Conservation (phyloP, 768 basidiomycete species). For the Amanita jacksonii region DNA sequence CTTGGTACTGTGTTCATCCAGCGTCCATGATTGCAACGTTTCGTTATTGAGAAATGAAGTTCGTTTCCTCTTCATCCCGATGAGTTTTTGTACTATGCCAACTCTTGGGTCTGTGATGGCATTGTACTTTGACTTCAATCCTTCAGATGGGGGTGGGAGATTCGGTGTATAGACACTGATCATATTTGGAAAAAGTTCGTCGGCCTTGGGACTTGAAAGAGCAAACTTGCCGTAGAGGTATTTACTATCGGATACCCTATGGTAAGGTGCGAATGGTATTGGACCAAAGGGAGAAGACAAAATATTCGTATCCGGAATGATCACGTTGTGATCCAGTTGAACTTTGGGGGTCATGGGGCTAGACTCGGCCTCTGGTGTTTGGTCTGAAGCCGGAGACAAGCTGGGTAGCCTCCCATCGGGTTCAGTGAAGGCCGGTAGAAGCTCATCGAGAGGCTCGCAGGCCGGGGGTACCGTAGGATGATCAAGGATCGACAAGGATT, state of each 20-base stretch:
- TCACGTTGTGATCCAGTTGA: conserved; percentile 27
- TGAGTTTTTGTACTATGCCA: conserved; percentile 55
- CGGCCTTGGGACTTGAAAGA: conserved; percentile 53
- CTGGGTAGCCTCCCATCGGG: conserved; percentile 26
- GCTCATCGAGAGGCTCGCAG: conserved; percentile 15
- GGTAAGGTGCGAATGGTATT: conserved; percentile 60
- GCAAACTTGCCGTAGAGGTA: conserved; percentile 68
- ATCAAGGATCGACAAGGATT: neutral
- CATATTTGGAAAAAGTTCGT: conserved; percentile 28
- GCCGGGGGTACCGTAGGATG: conserved; percentile 7
- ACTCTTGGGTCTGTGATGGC: conserved; percentile 64
- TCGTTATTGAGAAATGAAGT: conserved; percentile 26
- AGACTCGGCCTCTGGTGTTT: conserved; percentile 36
- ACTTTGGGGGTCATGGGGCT: conserved; percentile 47
- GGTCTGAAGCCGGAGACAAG: conserved; percentile 37
- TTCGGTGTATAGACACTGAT: conserved; percentile 10
- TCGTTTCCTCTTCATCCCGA: conserved; percentile 60
- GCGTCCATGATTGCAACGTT: conserved; percentile 29
- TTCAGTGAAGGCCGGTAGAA: conserved; percentile 21
- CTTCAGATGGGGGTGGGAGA: conserved; percentile 15
- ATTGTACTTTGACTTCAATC: conserved; percentile 47
- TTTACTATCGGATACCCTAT: conserved; percentile 61
- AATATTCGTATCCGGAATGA: conserved; percentile 14
- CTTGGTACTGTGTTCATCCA: conserved; percentile 37
- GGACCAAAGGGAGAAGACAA: conserved; percentile 46